These are phyloP conservation scores for Backusella luteola DNA, from an alignment of 192 early-diverging fungal species.

Conservation along the genomic window DNA sequence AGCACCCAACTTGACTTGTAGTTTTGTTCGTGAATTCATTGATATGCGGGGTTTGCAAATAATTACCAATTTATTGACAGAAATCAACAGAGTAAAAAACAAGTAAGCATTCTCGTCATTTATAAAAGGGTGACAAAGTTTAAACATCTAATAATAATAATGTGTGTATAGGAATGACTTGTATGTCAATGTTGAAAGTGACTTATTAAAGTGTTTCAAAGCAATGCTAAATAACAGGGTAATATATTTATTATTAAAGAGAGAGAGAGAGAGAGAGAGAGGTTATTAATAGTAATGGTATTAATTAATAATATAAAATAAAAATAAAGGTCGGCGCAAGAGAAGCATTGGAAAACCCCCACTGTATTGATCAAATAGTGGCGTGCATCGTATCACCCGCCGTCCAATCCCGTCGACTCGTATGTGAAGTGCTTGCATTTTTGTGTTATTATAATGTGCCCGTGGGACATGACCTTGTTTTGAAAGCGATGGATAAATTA, in stretches of 20 bases:
- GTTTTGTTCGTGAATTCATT: constrained; percentile 78
- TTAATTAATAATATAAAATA: neutral
- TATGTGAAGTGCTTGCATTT: constrained; percentile 75
- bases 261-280: neutral
- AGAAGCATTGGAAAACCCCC: constrained; percentile 67
- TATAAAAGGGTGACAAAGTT: neutral
- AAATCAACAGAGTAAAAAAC: constrained; percentile 50
- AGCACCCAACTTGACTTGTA: constrained; percentile 6
- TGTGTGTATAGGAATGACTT: constrained; percentile 51
- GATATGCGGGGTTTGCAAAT: constrained; percentile 69
- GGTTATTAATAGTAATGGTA: neutral
- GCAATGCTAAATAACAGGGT: constrained; percentile 65
- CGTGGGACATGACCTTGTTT: constrained; percentile 66
- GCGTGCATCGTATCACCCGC: constrained; percentile 73
- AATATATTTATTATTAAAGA: neutral
- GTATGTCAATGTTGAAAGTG: constrained; percentile 71
- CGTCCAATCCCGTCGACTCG: constrained; percentile 64
- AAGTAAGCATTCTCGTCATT: constrained; percentile 37
- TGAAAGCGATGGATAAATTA: constrained; percentile 72
- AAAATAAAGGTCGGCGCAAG: constrained; percentile 60
- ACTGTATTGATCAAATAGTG: constrained; percentile 67
- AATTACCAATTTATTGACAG: constrained; percentile 62
- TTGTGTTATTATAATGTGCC: constrained; percentile 76
- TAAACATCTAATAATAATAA: neutral
- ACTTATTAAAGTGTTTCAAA: constrained; percentile 78